These are phyloP conservation scores for Cotoneaster glaucophyllus DNA, from an alignment of 306 rosid species.

Conservation along the genomic window DNA sequence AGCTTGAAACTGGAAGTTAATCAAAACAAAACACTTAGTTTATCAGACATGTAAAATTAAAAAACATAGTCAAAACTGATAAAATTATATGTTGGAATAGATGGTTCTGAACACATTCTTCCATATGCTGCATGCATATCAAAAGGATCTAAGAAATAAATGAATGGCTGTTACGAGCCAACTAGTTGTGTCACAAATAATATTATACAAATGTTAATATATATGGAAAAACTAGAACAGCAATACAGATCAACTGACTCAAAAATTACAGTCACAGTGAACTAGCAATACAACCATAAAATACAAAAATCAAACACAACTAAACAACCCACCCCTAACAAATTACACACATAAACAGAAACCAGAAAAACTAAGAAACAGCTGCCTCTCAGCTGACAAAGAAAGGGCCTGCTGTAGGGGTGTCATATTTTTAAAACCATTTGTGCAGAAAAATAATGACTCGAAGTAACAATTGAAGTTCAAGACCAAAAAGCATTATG, in stretches of 20 bases:
- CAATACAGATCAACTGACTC: neutral
- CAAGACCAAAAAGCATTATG: neutral
- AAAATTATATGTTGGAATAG: neutral
- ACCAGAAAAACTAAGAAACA: neutral
- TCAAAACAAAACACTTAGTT: constrained; percentile 24
- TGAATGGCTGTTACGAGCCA: neutral
- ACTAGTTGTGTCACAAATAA: no score
- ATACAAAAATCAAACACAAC: neutral
- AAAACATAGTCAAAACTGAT: neutral
- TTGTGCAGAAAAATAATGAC: neutral
- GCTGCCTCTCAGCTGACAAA: neutral
- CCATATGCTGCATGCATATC: neutral
- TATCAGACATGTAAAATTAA: constrained; percentile 8
- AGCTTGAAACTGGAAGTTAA: constrained; percentile 81
- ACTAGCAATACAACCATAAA: neutral
- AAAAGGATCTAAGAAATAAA: neutral
- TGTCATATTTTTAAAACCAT: neutral
- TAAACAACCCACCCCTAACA: neutral
- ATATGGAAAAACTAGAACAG: neutral
- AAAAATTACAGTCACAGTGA: neutral
- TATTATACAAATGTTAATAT: neutral
- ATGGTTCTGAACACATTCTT: neutral
- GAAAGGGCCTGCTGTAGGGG: neutral
- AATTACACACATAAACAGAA: neutral
- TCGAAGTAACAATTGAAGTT: neutral